Conservation (phyloP, 495 filamentous ascomycete genomes). For the Neurospora tetrasperma region DNA sequence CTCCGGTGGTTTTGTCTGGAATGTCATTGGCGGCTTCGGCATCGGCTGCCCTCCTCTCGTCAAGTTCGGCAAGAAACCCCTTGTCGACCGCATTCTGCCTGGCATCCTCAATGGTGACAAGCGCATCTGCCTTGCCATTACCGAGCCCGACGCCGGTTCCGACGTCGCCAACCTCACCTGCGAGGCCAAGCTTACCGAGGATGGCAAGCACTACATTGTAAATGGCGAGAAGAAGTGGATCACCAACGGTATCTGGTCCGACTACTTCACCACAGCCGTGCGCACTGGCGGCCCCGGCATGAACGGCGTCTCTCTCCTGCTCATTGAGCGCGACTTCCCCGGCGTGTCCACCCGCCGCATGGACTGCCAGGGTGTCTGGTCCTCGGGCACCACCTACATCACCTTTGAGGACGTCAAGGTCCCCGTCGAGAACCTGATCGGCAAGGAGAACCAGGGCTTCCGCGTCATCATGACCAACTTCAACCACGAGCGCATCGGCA, state of each 20-base stretch:
- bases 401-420: constrained; percentile 99
- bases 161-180: constrained; percentile 94
- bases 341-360: constrained; percentile 88
- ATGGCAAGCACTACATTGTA: constrained; percentile 98
- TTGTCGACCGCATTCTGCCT: constrained; percentile 69
- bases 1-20: constrained; percentile 96
- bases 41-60: constrained; percentile 88
- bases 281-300: constrained; percentile 79
- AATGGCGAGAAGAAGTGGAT: constrained; percentile 99
- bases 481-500: constrained; percentile 97
- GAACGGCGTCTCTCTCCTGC: constrained; percentile 80
- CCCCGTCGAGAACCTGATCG: constrained; percentile 92
- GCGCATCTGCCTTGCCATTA: constrained; percentile 67
- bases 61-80: constrained; percentile 80
- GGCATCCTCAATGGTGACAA: constrained; percentile 86
- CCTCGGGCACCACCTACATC: constrained; percentile 88
- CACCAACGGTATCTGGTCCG: constrained; percentile 91
- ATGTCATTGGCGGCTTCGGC: constrained; percentile 85
- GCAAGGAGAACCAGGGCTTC: constrained; percentile 98
- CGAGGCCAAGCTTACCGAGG: constrained; percentile 83
- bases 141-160: constrained; percentile 46
- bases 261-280: constrained; percentile 96
- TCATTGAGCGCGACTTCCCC: constrained; percentile 65
- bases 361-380: constrained; percentile 98
- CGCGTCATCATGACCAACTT: constrained; percentile 98